Percentiles rank a stretch among this genome's conserved stretches.
Conservation (phyloP, 2,329 filamentous ascomycete species). For the Nothomitra cinnamomea region DNA sequence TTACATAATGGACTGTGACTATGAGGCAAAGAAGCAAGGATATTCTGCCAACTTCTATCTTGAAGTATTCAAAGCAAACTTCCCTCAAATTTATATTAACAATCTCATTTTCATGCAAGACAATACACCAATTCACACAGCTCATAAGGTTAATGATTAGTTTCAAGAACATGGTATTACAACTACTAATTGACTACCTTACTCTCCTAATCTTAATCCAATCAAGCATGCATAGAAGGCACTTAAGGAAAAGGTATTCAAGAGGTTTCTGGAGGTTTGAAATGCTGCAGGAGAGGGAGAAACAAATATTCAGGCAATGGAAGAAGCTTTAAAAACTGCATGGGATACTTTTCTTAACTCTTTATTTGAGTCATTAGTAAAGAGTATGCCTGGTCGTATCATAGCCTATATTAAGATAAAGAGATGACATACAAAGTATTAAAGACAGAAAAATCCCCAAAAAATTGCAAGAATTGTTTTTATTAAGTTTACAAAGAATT, state of each 20-base stretch:
- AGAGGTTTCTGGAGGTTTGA: background rate
- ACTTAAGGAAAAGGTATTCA: background rate
- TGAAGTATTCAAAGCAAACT: background rate
- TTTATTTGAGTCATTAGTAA: background rate
- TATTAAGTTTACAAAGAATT: no score
- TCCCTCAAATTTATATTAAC: background rate
- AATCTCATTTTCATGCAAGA: background rate
- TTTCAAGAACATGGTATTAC: background rate
- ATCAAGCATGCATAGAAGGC: background rate
- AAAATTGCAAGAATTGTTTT: no score
- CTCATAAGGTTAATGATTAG: background rate
- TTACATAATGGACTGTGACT: no score
- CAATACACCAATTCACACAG: background rate
- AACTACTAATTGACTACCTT: background rate
- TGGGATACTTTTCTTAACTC: no score
- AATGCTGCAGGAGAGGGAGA: no score
- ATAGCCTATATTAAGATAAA: no score
- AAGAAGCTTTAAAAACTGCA: background rate
- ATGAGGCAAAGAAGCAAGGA: background rate
- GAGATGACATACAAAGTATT: background rate
- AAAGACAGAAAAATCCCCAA: no score
- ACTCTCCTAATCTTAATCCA: background rate
- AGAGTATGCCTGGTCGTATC: background rate
- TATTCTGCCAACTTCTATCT: no score
- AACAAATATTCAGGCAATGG: background rate